phyloP scores from a whole-genome alignment of 768 basidiomycete species.

The Suillus occidentalis region DNA sequence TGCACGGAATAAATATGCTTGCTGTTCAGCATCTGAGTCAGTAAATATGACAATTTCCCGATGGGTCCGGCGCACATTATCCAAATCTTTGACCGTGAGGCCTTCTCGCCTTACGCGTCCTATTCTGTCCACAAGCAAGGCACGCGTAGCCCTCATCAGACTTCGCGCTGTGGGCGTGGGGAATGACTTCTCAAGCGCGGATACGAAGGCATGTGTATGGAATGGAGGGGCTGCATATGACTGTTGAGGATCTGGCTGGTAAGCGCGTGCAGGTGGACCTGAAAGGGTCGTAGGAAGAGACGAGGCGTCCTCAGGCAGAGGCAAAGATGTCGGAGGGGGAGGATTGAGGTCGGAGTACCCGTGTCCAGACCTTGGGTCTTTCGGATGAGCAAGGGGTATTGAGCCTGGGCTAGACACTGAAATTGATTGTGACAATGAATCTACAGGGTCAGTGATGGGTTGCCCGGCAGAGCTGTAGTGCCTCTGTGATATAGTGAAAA shows the following conservation, averaged over 20 bases:
- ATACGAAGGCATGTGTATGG: slow-evolving; percentile 78
- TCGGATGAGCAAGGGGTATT: slow-evolving; percentile 17
- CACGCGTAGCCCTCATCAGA: slow-evolving; percentile 83
- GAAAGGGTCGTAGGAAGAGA: slow-evolving; percentile 16
- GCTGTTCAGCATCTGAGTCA: slow-evolving; percentile 44
- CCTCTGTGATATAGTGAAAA: neutral
- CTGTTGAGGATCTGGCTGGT: slow-evolving; percentile 10
- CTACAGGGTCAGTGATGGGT: slow-evolving; percentile 9
- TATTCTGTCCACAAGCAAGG: slow-evolving; percentile 73
- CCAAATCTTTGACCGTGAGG: slow-evolving; percentile 73
- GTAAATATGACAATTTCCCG: neutral
- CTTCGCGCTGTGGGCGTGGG: slow-evolving; percentile 70
- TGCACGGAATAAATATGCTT: slow-evolving; percentile 94
- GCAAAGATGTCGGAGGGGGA: slow-evolving; percentile 1
- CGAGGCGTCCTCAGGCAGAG: neutral
- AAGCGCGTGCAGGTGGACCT: slow-evolving; percentile 14
- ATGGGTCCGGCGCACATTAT: slow-evolving; percentile 58
- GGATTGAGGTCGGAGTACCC: slow-evolving; percentile 9
- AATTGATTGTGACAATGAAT: neutral
- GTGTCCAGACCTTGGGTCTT: slow-evolving; percentile 16
- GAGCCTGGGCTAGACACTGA: slow-evolving; percentile 9
- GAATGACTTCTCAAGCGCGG: slow-evolving; percentile 70
- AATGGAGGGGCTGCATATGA: slow-evolving; percentile 73
- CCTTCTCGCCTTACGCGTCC: slow-evolving; percentile 72
- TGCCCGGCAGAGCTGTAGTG: neutral